These are phyloP conservation scores for Neurospora hispaniola DNA, from an alignment of 495 filamentous ascomycete genomes.

Conservation along the genomic window DNA sequence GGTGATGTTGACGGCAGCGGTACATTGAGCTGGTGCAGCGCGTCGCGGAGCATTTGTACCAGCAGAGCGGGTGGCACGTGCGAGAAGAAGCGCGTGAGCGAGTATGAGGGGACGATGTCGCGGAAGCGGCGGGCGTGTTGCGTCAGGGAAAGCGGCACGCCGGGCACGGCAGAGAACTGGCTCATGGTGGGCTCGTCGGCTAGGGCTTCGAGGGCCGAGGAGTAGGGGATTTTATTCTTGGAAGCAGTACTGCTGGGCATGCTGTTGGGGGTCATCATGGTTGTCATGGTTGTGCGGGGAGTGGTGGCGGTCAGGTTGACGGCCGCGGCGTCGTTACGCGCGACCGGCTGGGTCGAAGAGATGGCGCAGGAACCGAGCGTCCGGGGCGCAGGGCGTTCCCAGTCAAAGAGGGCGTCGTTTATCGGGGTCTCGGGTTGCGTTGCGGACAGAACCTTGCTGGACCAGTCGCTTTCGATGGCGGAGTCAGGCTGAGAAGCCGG, in stretches of 20 bases:
- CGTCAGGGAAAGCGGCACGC: constrained; percentile 70
- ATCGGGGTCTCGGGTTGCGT: constrained; percentile 74
- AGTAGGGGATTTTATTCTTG: background rate
- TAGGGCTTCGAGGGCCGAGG: constrained; percentile 47
- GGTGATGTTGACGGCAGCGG: constrained; percentile 46
- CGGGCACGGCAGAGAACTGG: constrained; percentile 76
- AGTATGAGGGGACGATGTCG: constrained; percentile 72
- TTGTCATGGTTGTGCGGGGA: constrained; percentile 3
- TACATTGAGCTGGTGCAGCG: constrained; percentile 72
- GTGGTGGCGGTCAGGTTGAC: background rate
- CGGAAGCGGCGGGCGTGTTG: constrained; percentile 79
- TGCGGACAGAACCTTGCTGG: constrained; percentile 35
- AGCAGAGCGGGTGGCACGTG: constrained; percentile 66
- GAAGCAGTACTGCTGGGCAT: constrained; percentile 6
- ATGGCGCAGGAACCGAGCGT: constrained; percentile 37
- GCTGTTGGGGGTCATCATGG: constrained; percentile 1
- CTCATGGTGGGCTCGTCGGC: constrained; percentile 84
- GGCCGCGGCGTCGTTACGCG: constrained; percentile 16
- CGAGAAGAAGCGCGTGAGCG: constrained; percentile 86
- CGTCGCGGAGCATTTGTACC: constrained; percentile 66
- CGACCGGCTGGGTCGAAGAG: constrained; percentile 46
- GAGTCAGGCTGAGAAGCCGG: constrained; percentile 13
- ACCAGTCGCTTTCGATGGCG: constrained; percentile 8
- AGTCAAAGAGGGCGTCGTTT: constrained; percentile 62
- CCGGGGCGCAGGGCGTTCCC: constrained; percentile 49